phyloP scores from a whole-genome alignment of 768 basidiomycete species.

The Sporobolomyces roseus region DNA sequence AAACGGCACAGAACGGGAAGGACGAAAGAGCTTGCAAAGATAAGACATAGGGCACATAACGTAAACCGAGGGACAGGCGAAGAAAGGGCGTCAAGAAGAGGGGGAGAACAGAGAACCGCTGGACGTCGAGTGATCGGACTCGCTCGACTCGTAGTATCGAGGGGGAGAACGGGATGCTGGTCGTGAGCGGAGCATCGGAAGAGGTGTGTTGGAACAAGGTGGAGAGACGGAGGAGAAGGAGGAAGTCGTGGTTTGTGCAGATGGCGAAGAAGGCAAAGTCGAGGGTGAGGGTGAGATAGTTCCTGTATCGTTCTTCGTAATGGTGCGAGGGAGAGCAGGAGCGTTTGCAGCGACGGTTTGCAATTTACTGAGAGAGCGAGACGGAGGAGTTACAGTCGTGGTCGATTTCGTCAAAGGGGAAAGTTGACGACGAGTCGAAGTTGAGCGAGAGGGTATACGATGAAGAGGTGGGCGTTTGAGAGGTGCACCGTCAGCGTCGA shows the following conservation, averaged over 20 bases:
- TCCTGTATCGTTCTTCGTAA: too few relatives aligned
- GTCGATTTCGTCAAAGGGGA: neutral
- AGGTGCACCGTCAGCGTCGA: too few relatives aligned
- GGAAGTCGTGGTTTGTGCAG: neutral
- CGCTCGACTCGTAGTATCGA: neutral
- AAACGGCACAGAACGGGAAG: too few relatives aligned
- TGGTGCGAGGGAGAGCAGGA: too few relatives aligned
- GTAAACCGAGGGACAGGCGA: too few relatives aligned
- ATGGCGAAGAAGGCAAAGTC: too few relatives aligned
- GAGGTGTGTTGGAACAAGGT: neutral
- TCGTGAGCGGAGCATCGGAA: neutral
- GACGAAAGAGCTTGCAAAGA: too few relatives aligned
- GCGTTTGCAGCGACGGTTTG: too few relatives aligned
- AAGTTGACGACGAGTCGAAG: neutral
- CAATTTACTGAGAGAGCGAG: too few relatives aligned
- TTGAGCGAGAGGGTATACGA: neutral
- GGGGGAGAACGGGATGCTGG: neutral
- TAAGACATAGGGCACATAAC: too few relatives aligned
- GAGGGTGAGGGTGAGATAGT: too few relatives aligned
- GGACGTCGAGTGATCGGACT: slow-evolving; percentile 1
- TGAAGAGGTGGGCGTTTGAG: neutral
- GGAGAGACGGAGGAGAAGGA: neutral
- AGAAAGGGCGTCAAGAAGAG: too few relatives aligned
- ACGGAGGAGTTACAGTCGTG: neutral
- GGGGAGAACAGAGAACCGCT: neutral